Evolutionary conservation across 148 eudicot species (phyloP), one percentile per base, ranked within the genome.

Genomic region (Rhododendron mucronatum): DNA sequence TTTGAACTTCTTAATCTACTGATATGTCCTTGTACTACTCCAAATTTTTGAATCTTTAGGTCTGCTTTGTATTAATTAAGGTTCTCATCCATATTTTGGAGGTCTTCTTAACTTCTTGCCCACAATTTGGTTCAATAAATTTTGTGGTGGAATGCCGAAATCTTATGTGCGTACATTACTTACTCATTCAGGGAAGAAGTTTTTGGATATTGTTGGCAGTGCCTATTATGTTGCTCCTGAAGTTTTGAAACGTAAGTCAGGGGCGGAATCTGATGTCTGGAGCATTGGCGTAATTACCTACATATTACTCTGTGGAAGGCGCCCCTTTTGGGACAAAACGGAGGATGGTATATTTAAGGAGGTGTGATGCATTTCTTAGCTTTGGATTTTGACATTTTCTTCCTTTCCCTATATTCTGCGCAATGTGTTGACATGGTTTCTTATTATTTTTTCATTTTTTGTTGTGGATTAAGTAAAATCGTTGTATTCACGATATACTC

Each of bases 321-420:
- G 99, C 3, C 99, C 99, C 39, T 96, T 96, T 89, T 96, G 99
- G 99, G 99, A 96, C 89, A 95, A 94, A 92, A 95, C 99, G n/a
- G 99, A 96, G 88, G 96, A 95, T 84, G 98, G 99, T 74, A 94
- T 96, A 86, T 96, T 96, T 86, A 96, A 95, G 85, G 99, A 96
- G 97, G 99, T 94, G 82, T 13, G 8, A 30, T 69, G 16, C 59
- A 85, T 82, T 71, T 86, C n/a, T 28, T 74, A 76, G 35, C 69
- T 44, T 59, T 39, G 39, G 51, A 18, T 21, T 4, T 18, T 35
- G 76, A 30, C n/a, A 28, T 28, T 71, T 78, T 59, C 11, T 33
- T 59, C 41, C 37, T 59, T 21, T 41, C 45, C 75, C 87, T 82
- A 21, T 65, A 33, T 86, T 45, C 48, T 85, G 16, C 55, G 12